Base-by-base conservation (phyloP, 768 basidiomycete species). In the Infundibulicybe gibba region DNA sequence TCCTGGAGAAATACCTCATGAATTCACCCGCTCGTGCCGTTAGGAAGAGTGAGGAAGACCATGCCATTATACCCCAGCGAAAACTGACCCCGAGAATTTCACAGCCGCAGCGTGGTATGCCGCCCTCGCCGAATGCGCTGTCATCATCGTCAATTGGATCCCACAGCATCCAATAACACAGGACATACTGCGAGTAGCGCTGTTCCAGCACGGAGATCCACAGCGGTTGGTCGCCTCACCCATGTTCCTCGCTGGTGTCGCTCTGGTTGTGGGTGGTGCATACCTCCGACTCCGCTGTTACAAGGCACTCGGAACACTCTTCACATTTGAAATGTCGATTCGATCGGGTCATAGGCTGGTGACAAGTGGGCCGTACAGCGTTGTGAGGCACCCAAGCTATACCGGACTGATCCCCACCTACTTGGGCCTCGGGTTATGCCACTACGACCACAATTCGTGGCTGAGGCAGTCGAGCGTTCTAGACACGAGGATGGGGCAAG, bases 381-480 rank as follows among this genome's bases (percentile, higher is more conserved):
- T 38, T 10, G 35, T 38, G 17, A n/a, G 35, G 17, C 35, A 38
- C 11, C 35, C 35, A 6, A 38, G 35, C 10, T 38, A 38, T 10
- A 11, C 35, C n/a, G 35, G 4, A 6, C 6, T 19, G 10, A 38
- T 38, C 35, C 14, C 17, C n/a, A 40, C 38, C 9, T 32, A 48
- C 32, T 30, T 44, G 19, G 59, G 59, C 13, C 30, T 55, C 17
- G 41, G 43, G 6, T 40, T 48, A 32, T 53, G 41, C 39, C 49
- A 50, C 32, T 47, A 48, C 1, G 19, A 38, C 11, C 16, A 34
- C 2, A 51, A 44, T 12, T 52, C 51, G n/a, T 57, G 50, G 49
- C 19, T 49, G 34, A 40, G 49, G 21, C 54, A 54, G 34, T 51
- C 52, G 13, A 51, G 51, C n/a, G 31, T 58, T 2, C n/a, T 56